Conservation (phyloP, 306 rosid genomes). For the Pterocarpus macrocarpus region DNA sequence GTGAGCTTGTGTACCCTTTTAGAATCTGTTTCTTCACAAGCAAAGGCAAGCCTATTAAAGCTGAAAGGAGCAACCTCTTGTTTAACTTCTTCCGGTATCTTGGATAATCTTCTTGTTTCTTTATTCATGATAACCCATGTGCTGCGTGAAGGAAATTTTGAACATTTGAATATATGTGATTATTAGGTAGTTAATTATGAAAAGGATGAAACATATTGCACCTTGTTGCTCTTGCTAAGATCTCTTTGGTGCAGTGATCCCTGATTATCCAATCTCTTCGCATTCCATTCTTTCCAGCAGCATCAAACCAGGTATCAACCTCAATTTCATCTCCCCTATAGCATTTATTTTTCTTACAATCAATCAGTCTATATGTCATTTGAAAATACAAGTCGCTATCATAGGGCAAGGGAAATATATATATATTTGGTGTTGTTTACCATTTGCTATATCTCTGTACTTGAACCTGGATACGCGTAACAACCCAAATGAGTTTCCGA, state of each 20-base stretch:
- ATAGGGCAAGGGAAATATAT: no score
- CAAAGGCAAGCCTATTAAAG: slow-evolving; percentile 65
- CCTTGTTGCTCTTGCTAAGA: slow-evolving; percentile 92
- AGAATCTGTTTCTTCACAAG: slow-evolving; percentile 59
- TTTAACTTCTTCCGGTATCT: slow-evolving; percentile 83
- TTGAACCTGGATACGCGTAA: slow-evolving; percentile 87
- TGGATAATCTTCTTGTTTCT: slow-evolving; percentile 85
- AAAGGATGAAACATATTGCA: background rate
- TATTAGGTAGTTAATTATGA: no score
- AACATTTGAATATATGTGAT: no score
- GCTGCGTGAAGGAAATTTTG: slow-evolving; percentile 50
- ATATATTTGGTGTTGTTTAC: slow-evolving; percentile 32
- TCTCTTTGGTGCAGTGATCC: slow-evolving; percentile 71
- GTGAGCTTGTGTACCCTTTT: slow-evolving; percentile 80
- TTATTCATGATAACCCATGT: slow-evolving; percentile 96
- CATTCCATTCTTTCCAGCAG: slow-evolving; percentile 93
- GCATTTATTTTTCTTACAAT: background rate
- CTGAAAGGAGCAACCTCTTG: slow-evolving; percentile 80
- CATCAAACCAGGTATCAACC: slow-evolving; percentile 95
- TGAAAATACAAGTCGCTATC: no score
- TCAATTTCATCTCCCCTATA: slow-evolving; percentile 94
- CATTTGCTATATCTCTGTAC: slow-evolving; percentile 86
- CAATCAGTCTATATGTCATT: no score
- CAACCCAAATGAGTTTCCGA: slow-evolving; percentile 92
- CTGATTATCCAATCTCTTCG: slow-evolving; percentile 95